Conservation (phyloP, 1,284 basidiomycete species). For the Vanrija sp. region DNA sequence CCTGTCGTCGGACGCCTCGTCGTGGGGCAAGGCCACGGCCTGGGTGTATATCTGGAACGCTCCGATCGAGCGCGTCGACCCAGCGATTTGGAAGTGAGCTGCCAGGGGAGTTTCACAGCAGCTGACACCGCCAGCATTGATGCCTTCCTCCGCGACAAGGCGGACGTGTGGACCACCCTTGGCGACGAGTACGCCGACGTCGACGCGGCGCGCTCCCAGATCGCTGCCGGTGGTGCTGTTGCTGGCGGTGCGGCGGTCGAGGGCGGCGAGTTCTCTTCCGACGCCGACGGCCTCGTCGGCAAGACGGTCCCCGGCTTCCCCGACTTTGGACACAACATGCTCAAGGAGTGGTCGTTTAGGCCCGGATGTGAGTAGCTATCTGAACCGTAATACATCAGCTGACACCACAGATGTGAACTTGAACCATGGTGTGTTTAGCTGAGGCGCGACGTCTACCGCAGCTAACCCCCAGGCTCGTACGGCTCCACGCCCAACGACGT, state of each 20-base stretch:
- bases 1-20: neutral
- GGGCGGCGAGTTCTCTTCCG: neutral
- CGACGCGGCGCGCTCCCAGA: slow-evolving; percentile 17
- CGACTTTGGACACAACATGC: slow-evolving; percentile 59
- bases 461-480: slow-evolving; percentile 57
- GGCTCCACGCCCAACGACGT: slow-evolving; percentile 65
- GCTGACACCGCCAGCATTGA: slow-evolving; percentile 25
- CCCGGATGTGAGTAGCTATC: slow-evolving; percentile 48
- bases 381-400: neutral
- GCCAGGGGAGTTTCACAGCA: neutral
- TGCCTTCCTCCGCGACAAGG: slow-evolving; percentile 36
- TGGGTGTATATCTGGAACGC: slow-evolving; percentile 70
- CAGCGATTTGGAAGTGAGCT: slow-evolving; percentile 69
- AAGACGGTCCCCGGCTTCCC: slow-evolving; percentile 27
- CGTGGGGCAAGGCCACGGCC: slow-evolving; percentile 36
- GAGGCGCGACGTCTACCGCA: neutral
- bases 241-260: too few relatives aligned
- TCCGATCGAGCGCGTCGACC: slow-evolving; percentile 52
- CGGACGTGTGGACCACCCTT: slow-evolving; percentile 29
- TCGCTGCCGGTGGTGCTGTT: too few relatives aligned
- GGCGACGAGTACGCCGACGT: slow-evolving; percentile 38
- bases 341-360: slow-evolving; percentile 60
- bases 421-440: slow-evolving; percentile 56
- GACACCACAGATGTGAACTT: slow-evolving; percentile 55
- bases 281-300: slow-evolving; percentile 25